Base-by-base conservation (phyloP, 2,329 filamentous ascomycete species). In the Trichophyton mentagrophytes region DNA sequence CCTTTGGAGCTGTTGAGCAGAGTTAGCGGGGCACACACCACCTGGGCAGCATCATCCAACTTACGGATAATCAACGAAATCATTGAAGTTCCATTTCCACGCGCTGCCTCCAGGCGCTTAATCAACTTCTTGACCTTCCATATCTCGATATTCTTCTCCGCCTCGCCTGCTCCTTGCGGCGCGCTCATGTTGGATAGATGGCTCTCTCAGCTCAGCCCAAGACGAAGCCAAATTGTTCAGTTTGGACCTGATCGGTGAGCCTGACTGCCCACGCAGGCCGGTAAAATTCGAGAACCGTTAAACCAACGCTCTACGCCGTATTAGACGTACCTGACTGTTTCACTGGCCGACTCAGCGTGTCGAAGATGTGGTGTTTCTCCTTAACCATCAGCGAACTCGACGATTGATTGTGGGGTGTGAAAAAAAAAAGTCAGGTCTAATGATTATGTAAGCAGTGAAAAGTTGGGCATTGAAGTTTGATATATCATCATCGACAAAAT, bases 91-190 rank as follows among this genome's bases (percentile, higher is more conserved):
- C 93, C 93, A 84, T 99, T 99, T 75, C 93, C 93, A 75, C 95
- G 85, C 69, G 95, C 95, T 65, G 90, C 88, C 78, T 97, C 93
- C 70, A 99, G 89, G 71, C 93, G 89, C 80, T 97, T 99, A 80
- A 99, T 96, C 73, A 99, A 82, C 82, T 99, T 99, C 84, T 99
- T 99, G 73, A 99, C 91, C 87, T 99, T 96, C 79, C 79, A 80
- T 70, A 87, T 87, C 77, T 87, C 85, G 67, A 87, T 87, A 78
- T 97, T 99, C 85, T 97, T 97, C 84, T 99, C 93, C 69, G 92
- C 92, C 78, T 97, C 93, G 79, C 87, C 91, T 75, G 85, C 84
- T 78, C 89, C 85, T 59, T 73, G 72, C 72, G 86, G 80, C 78
- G 90, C 86, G 80, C 88, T 91, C 90, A 95, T 95, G 79, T 91